Base-by-base conservation (phyloP, 2,329 filamentous ascomycete species). In the Mollisia scopiformis region DNA sequence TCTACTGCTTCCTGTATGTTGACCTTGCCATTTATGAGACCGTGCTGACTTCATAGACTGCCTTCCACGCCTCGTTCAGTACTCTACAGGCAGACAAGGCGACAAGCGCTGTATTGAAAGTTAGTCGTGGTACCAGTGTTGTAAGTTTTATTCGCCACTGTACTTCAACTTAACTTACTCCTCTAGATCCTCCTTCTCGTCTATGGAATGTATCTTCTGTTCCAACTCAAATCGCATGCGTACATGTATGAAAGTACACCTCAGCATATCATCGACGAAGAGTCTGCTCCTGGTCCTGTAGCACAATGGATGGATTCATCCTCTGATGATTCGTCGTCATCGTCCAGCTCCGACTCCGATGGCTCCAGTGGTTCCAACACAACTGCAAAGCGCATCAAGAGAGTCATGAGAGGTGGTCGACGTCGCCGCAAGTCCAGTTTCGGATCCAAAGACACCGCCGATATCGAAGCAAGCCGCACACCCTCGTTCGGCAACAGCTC, bases 211-310 rank as follows among this genome's bases (percentile, higher is more conserved):
- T 97, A 96, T 72, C 84, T 97, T 33, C 73, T 96, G 21, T 97
- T 97, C 76, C 93, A 96, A 78, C 85, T 97, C 62, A 96, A 96
- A 76, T 95, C 92, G 1, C 93, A 97, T 73, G 85, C 91, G 8
- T 96, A 96, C 77, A 88, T 97, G 80, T 96, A 97, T 69, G 90
- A 93, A 75, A 95, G 92, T 67, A 97, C 91, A 5, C 93, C 93
- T 10, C 93, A 97, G 77, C 89, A 93, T 69, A 90, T 96, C 62
- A 95, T 97, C 65, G 93, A 97, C 68, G 92, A 95, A 70, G 93
- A 97, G 74, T 88, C 92, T 0, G 89, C 92, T 49, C 93, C 93
- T 23, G 93, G 93, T 65, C 88, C 95, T 0, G 84, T 93, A 13
- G 90, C 90, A 19, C 90, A 90, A 31, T 91, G 94, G 76, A 84